Evolutionary conservation across 352 stramenopile species (phyloP), one percentile per base, ranked within the genome.

Genomic region (Globisporangium canariense): DNA sequence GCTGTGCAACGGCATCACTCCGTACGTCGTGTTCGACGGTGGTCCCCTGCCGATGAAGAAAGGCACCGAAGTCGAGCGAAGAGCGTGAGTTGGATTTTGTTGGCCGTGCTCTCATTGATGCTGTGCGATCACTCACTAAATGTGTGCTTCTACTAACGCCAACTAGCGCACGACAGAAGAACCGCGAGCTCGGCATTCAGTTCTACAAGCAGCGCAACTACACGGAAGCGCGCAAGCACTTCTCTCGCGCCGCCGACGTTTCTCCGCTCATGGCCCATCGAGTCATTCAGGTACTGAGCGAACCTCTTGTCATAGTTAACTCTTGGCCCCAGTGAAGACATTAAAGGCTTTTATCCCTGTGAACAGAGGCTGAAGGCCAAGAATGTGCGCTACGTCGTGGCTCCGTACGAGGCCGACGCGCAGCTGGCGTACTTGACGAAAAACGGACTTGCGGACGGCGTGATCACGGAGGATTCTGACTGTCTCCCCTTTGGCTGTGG

Each of bases 351-450:
- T 60, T 22, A 9, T 10, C 36, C 10, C 30, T 40, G 20, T 46
- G 28, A 22, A 2, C 50, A 90, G 83, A 63, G 72, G 11, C 62
- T 92, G 10, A 90, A 89, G 65, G 62, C 68, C 28, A 71, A 65
- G 16, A 82, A 83, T 10, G 83, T 99, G 34, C 46, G 81, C 9
- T 98, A 96, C 66, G 70, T 99, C 7, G 96, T 99, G 6, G 96
- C 97, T 11, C 97, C 97, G 11, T 99, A 99, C 68, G 97, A 99
- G 79, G 97, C 97, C 16, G 97, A 99, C 65, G 96, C 97, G 4
- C 96, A 99, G 76, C 83, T 99, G 60, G 93, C 96, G 5, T 98
- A 90, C 68, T 71, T 99, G 28, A 77, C 83, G 38, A 84, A 84
- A 58, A 71, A 76, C 32, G 77, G 78, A 10, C 63, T 97, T 18